Evolutionary conservation across 1,284 basidiomycete genomes (phyloP).

Genomic region (Ceratobasidium sp.): DNA sequence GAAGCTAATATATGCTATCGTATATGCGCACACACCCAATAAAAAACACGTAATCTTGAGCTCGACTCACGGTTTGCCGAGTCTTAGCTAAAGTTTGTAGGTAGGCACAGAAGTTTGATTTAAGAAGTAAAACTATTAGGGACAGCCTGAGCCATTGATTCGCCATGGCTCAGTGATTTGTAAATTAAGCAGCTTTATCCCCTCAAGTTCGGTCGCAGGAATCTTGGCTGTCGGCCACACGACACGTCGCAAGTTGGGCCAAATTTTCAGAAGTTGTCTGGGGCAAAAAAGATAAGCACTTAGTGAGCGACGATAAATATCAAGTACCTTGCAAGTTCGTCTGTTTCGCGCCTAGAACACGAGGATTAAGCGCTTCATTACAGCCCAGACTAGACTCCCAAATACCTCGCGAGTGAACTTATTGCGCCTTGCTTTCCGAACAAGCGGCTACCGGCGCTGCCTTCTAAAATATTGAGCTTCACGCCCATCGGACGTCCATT

Average conservation of each 20-base stretch:
- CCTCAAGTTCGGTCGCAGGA: neutral
- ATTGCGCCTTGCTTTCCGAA: neutral
- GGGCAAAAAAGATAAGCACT: neutral
- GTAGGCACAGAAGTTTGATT: too few species aligned
- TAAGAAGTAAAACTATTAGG: too few species aligned
- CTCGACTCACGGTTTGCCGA: too few species aligned
- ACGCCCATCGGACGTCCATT: neutral
- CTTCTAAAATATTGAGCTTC: neutral
- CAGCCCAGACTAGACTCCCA: too few species aligned
- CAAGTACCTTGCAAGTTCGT: constrained; percentile 53
- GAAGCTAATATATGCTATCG: too few species aligned
- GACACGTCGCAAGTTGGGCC: neutral
- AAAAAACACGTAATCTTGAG: too few species aligned
- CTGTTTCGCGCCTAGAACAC: constrained; percentile 2
- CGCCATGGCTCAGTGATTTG: constrained; percentile 44
- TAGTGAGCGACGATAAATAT: constrained; percentile 49
- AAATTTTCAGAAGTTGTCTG: neutral
- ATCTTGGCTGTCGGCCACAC: neutral
- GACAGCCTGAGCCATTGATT: constrained; percentile 50
- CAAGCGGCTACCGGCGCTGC: neutral
- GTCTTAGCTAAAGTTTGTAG: too few species aligned
- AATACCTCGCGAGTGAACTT: neutral
- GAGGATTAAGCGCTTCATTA: too few species aligned
- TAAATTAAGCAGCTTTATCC: neutral
- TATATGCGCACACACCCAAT: too few species aligned